Evolutionary conservation across 2,329 filamentous ascomycete genomes (phyloP).

Genomic region (Peltaster fructicola): DNA sequence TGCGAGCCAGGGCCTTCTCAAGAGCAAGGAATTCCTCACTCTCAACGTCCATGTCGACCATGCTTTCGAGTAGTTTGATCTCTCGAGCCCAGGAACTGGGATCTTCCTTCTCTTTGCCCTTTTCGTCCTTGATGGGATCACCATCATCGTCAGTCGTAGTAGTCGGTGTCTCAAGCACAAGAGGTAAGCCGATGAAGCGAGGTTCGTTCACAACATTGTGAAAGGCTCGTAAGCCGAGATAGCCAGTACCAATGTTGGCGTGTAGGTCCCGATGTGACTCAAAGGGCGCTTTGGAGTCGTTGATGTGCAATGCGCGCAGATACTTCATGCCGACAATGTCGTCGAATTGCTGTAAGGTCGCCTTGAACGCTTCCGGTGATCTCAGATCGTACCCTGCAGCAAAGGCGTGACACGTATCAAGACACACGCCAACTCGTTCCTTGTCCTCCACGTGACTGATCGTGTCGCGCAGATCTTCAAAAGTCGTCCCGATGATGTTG

Average conservation of each 20-base stretch:
- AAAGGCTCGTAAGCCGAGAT: constrained; percentile 77
- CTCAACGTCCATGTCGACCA: constrained; percentile 69
- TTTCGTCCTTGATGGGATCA: constrained; percentile 27
- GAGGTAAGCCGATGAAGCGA: constrained; percentile 59
- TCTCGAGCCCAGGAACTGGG: constrained; percentile 76
- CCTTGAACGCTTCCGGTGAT: constrained; percentile 39
- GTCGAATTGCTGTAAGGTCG: not conserved
- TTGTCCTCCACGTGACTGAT: constrained; percentile 69
- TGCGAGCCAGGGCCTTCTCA: constrained; percentile 46
- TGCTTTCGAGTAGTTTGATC: constrained; percentile 80
- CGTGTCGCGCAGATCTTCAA: constrained; percentile 73
- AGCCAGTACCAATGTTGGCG: constrained; percentile 91
- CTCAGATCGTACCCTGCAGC: constrained; percentile 84
- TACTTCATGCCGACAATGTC: constrained; percentile 30
- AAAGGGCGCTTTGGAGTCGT: constrained; percentile 87
- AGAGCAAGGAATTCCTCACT: constrained; percentile 51
- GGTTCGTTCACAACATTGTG: constrained; percentile 76
- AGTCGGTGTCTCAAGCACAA: constrained; percentile 94
- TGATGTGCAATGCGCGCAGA: constrained; percentile 73
- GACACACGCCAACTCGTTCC: constrained; percentile 71
- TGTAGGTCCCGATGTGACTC: constrained; percentile 72
- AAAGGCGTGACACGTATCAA: constrained; percentile 94
- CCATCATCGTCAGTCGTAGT: constrained; percentile 50
- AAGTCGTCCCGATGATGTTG: constrained; percentile 70
- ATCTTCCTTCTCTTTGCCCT: constrained; percentile 47